Conservation (phyloP, 805 yeast species). For the Candida ovalis region DNA sequence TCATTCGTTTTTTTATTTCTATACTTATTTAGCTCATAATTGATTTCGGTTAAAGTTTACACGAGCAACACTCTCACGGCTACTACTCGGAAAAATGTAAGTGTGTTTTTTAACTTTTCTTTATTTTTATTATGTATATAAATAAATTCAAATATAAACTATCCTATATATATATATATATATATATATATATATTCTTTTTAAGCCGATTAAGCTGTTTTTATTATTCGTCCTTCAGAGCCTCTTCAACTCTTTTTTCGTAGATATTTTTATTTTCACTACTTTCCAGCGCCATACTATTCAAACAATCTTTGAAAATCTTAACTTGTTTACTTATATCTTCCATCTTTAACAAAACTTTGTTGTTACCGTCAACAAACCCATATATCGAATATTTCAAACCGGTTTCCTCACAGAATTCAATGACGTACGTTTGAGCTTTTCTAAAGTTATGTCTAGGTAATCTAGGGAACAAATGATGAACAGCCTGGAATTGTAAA, state of each 20-base stretch:
- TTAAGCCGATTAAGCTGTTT: not conserved
- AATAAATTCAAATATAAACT: too few species aligned
- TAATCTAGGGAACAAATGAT: conserved; percentile 82
- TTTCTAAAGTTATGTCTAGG: conserved; percentile 84
- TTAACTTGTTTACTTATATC: conserved; percentile 78
- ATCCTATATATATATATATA: not conserved
- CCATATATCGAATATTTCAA: conserved; percentile 81
- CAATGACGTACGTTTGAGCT: conserved; percentile 67
- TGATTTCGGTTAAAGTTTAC: too few species aligned
- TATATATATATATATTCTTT: not conserved
- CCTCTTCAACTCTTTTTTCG: conserved; percentile 26
- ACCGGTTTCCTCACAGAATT: conserved; percentile 74
- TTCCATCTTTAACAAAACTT: conserved; percentile 63
- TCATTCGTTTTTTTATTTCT: not conserved
- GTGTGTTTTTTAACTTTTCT: too few species aligned
- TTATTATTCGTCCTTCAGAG: conserved; percentile 5
- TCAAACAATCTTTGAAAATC: conserved; percentile 70
- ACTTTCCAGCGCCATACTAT: conserved; percentile 55
- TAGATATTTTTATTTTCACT: conserved; percentile 26
- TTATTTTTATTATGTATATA: too few species aligned
- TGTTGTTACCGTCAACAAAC: conserved; percentile 70
- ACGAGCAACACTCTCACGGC: too few species aligned
- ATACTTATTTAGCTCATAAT: not conserved
- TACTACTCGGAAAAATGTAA: too few species aligned
- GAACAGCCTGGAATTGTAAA: conserved; percentile 85